These are phyloP conservation scores for Paecilomyces niveus DNA, from an alignment of 2,329 filamentous ascomycete genomes.

Conservation along the genomic window DNA sequence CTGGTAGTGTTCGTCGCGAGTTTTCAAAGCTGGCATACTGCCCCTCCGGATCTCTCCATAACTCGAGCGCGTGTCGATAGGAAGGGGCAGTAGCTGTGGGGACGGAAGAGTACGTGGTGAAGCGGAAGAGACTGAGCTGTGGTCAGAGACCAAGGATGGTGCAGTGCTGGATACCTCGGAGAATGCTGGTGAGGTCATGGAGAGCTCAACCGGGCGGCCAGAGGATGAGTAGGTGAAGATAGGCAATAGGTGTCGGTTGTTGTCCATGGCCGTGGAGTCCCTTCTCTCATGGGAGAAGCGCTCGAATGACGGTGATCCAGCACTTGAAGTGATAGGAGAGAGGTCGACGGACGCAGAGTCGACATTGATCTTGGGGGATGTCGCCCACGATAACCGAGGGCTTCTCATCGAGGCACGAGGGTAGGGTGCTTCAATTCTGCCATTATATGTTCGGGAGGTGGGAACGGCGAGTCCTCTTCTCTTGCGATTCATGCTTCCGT, in stretches of 20 bases:
- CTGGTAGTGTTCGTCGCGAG: slow-evolving; percentile 18
- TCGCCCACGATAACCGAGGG: slow-evolving; percentile 14
- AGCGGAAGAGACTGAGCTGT: slow-evolving; percentile 54
- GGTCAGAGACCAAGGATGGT: slow-evolving; percentile 66
- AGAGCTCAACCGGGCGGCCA: slow-evolving; percentile 42
- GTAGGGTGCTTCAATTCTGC: slow-evolving; percentile 35
- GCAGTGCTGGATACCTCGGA: slow-evolving; percentile 57
- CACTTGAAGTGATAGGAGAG: background rate
- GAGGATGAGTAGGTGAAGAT: slow-evolving; percentile 32
- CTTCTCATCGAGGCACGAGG: slow-evolving; percentile 20
- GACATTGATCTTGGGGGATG: slow-evolving; percentile 8
- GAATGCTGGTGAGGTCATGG: slow-evolving; percentile 58
- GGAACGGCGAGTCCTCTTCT: slow-evolving; percentile 40
- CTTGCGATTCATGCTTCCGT: slow-evolving; percentile 80
- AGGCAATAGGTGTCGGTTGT: slow-evolving; percentile 26
- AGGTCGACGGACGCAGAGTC: background rate
- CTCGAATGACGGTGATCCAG: background rate
- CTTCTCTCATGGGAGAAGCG: background rate
- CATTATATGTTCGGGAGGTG: slow-evolving; percentile 25
- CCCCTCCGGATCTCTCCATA: slow-evolving; percentile 26
- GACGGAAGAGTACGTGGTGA: slow-evolving; percentile 45
- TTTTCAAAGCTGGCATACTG: slow-evolving; percentile 18
- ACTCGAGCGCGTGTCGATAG: slow-evolving; percentile 38
- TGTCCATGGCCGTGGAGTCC: slow-evolving; percentile 9
- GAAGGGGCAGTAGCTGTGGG: slow-evolving; percentile 32